These are phyloP conservation scores for Cordyceps fumosorosea DNA, from an alignment of 2,329 filamentous ascomycete genomes.

Conservation along the genomic window DNA sequence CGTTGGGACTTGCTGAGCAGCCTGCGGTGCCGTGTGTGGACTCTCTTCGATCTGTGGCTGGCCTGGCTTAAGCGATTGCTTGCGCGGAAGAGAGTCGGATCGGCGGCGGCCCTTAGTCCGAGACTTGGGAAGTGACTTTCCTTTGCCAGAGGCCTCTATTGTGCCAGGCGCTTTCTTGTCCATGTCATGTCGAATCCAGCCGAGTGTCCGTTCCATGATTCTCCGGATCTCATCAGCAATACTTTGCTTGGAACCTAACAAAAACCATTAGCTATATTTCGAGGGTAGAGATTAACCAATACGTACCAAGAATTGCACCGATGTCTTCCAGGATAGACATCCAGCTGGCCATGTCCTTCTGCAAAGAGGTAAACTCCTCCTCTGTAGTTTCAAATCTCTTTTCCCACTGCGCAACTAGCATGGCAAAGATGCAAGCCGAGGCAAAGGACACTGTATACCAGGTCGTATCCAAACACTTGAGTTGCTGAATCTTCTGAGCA, in stretches of 20 bases:
- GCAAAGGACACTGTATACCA: conserved; percentile 72
- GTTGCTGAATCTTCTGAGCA: conserved; percentile 51
- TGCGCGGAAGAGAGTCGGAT: not conserved
- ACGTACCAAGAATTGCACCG: conserved; percentile 58
- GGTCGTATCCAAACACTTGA: conserved; percentile 68
- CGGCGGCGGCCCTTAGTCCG: not conserved
- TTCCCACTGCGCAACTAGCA: conserved; percentile 63
- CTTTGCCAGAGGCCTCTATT: not conserved
- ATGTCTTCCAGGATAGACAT: conserved; percentile 61
- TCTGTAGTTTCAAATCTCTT: conserved; percentile 53
- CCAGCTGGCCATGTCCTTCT: conserved; percentile 64
- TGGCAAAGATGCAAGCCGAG: conserved; percentile 66
- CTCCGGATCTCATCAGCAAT: conserved; percentile 38
- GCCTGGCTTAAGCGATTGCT: conserved; percentile 4
- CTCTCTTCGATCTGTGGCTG: not conserved
- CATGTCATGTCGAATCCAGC: conserved; percentile 47
- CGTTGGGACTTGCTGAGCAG: not conserved
- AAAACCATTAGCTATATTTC: conserved; percentile 16
- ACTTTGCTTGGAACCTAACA: conserved; percentile 36
- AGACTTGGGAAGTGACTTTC: conserved; percentile 5
- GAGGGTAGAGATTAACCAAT: not conserved
- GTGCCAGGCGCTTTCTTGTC: conserved; percentile 14
- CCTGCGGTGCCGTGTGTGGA: not conserved
- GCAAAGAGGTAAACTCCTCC: conserved; percentile 53
- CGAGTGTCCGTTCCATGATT: conserved; percentile 46